phyloP scores from a whole-genome alignment of 2,329 filamentous ascomycete genomes.

The Alternaria conjuncta region DNA sequence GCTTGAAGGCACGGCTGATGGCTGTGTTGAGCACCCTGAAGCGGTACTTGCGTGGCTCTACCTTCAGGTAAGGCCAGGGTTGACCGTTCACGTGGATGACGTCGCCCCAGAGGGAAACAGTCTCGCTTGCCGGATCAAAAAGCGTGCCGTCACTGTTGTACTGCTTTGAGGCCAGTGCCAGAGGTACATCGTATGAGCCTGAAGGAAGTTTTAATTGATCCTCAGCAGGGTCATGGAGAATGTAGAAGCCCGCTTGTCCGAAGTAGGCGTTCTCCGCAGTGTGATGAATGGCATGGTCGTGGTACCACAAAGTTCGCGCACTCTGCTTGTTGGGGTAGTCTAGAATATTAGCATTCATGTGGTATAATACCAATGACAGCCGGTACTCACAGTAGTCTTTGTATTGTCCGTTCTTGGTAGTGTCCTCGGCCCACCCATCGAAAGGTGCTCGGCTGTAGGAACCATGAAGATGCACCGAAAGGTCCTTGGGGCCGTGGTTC shows the following conservation, averaged over 20 bases:
- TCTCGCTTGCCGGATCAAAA: conserved; percentile 55
- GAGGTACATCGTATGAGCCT: conserved; percentile 62
- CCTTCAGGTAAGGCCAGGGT: conserved; percentile 65
- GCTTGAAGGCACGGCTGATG: conserved; percentile 53
- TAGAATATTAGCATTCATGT: conserved; percentile 13
- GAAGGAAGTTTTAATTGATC: conserved; percentile 58
- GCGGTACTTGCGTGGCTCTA: conserved; percentile 67
- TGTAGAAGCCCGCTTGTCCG: conserved; percentile 65
- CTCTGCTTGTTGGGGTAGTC: conserved; percentile 64
- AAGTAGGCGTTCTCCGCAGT: conserved; percentile 66
- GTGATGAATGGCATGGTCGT: conserved; percentile 51
- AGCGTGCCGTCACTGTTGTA: conserved; percentile 62
- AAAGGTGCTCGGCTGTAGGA: conserved; percentile 56
- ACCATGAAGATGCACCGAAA: conserved; percentile 63
- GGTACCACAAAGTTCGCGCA: conserved; percentile 64
- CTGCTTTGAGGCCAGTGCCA: conserved; percentile 60
- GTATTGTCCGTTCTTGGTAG: conserved; percentile 58
- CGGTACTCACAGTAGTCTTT: conserved; percentile 50
- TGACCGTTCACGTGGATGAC: conserved; percentile 66
- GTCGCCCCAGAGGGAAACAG: conserved; percentile 61
- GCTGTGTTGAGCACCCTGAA: conserved; percentile 60
- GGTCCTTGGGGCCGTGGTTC: conserved; percentile 57
- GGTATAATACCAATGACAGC: not conserved
- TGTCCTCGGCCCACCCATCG: conserved; percentile 64
- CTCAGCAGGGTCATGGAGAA: conserved; percentile 61